Evolutionary conservation across 2,329 filamentous ascomycete species (phyloP), one percentile per base, ranked within the genome.

Genomic region (Paecilomyces formosus): DNA sequence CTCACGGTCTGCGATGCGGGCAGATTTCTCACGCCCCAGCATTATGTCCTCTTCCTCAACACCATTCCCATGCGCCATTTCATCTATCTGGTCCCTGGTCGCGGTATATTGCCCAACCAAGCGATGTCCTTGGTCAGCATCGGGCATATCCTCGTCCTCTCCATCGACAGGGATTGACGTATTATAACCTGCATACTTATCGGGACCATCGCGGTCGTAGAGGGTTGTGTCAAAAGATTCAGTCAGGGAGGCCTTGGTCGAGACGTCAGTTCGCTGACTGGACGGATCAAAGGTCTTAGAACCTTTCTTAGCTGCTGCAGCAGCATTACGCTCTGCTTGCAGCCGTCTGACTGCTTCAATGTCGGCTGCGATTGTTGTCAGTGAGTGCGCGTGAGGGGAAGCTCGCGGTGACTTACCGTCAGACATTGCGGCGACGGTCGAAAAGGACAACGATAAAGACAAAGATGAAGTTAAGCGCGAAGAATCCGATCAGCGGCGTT

Each of bases 41-140:
- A 99, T 81, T 6, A 93, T 88, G 69, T 99, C 95, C 60, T 93
- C 91, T 76, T 97, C 93, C 72, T 96, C 93, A 26, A 93, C 90
- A 51, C 90, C 92, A 62, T 83, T 82, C 57, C 92, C 92, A 57
- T 85, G 86, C 24, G 93, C 88, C 76, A 96, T 96, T 76, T 99
- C 94, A 72, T 96, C 90, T 71, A 99, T 92, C 77, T 97, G 91
- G 55, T 89, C 87, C 65, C 85, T 88, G 45, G 92, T 93, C 26
- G 94, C 94, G 35, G 94, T 99, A 77, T 99, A 99, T 76, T 97
- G 94, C 63, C 92, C 93, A 33, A 97, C 88, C 61, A 99, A n/a
- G 9, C 90, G 85, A 68, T 88, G 85, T 66, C 89, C 79, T n/a
- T 80, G 86, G 73, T 89, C 88, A 58, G 78, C 85, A 73, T 91